Evolutionary conservation across 495 filamentous ascomycete genomes (phyloP), one percentile per base, ranked within the genome.

Genomic region (Entonaema liquescens): DNA sequence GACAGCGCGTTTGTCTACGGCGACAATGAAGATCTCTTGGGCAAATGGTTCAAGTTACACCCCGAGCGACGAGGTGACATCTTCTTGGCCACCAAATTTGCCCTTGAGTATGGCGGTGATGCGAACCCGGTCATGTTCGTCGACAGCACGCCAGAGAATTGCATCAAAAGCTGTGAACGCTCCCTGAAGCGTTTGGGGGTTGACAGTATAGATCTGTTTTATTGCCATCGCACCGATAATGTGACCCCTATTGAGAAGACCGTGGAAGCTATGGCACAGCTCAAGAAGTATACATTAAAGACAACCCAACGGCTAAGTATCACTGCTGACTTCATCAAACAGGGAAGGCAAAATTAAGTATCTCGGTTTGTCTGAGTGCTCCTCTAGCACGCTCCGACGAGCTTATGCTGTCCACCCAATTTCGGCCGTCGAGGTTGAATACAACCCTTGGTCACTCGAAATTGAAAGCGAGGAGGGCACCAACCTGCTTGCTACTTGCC

Each of bases 201-300:
- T 0, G 79, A 84, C 1, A 71, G 62, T 6, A 82, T 93, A 36
- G 89, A 93, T 64, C 74, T 93, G 9, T 90, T 85, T 67, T 91
- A 91, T 66, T 76, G 81, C 33, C 89, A 91, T 68, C 83, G 84
- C 0, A 78, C 85, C 15, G 84, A 87, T 59, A 56, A 70, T 5
- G 80, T 80, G 49, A 86, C 87, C 0, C 90, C 90, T 0, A 83
- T 92, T 26, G 91, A 93, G 77, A 86, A 88, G 75, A 90, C 83
- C 52, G 83, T 90, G 69, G 76, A 72, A n/a, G 83, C 77, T 11
- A 67, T 90, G 79, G 80, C 73, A 21, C 73, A 84, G 70, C 66
- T 83, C 3, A 79, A 83, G 56, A 70, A 78, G 74, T 80, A 75
- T 23, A 76, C 35, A 12, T 28, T 2, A 6, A 2, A 54, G 2